Percentiles rank a stretch among this genome's conserved stretches.
phyloP scores from a whole-genome alignment of 225 moss, liverwort and hornwort species.

The Takakia lepidozioides region DNA sequence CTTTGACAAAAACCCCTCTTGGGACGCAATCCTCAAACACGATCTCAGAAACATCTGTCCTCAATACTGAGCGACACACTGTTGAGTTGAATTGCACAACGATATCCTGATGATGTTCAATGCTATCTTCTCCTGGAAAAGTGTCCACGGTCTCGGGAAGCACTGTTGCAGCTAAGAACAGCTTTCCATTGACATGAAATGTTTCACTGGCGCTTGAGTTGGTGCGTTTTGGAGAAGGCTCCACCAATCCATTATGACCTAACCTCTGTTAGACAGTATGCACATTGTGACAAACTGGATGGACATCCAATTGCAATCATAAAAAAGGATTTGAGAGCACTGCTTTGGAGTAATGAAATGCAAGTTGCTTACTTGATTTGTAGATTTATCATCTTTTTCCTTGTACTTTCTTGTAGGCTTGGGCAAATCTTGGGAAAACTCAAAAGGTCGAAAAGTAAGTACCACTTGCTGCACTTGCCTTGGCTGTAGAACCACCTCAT shows the following conservation, averaged over 20 bases:
- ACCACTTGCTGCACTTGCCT: constrained; percentile 94
- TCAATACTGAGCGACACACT: constrained; percentile 70
- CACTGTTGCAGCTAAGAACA: constrained; percentile 60
- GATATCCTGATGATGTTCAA: constrained; percentile 46
- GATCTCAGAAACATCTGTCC: constrained; percentile 83
- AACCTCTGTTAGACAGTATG: constrained; percentile 32
- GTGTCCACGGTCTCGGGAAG: constrained; percentile 37
- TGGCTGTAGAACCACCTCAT: constrained; percentile 76
- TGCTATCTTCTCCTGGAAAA: constrained; percentile 27
- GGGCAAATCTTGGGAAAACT: constrained; percentile 22
- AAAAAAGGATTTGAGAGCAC: no score
- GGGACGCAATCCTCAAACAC: constrained; percentile 94
- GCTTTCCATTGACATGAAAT: constrained; percentile 68
- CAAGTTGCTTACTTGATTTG: constrained; percentile 58
- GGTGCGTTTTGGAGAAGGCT: constrained; percentile 44
- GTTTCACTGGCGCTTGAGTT: constrained; percentile 48
- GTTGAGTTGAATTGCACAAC: constrained; percentile 64
- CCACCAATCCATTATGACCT: constrained; percentile 36
- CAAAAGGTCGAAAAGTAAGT: constrained; percentile 64
- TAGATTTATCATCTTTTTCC: constrained; percentile 32
- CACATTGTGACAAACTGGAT: constrained; percentile 23
- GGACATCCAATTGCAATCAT: no score
- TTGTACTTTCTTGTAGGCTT: constrained; percentile 26
- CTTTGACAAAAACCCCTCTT: constrained; percentile 89
- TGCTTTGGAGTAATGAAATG: no score